Evolutionary conservation across 139 green algal species (phyloP), one percentile per base, ranked within the genome.

Genomic region (Tetradesmus obliquus): DNA sequence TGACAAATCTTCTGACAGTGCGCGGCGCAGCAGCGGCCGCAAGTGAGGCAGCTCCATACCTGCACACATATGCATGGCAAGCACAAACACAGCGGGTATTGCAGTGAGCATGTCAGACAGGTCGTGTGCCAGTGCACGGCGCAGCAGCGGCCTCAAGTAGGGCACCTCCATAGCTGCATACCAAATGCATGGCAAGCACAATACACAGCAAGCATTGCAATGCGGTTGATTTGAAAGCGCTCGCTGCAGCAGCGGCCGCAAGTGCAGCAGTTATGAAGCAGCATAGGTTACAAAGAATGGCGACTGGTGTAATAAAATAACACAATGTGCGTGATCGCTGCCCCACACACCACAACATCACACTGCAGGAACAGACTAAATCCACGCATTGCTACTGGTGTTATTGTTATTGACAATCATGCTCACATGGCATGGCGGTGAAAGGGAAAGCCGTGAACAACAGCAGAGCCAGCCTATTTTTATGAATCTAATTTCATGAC

Each of bases 1-100:
- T 54, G 86, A 83, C 3, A 90, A 0, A 1, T 90, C 86, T n/a
- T 90, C 86, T 6, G 69, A 83, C 22, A 58, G 20, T 8, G 86
- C 86, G 24, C 86, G 66, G 5, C 86, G 45, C 45, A 90, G 19
- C 66, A 90, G 24, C 3, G 66, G 84, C 32, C n/a, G 60, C 60
- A 71, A 71, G 60, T 71, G 60, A 3, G 60, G 60, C 60, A 71
- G 19, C 8, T 71, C 60, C 60, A 71, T 71, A 3, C 60, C 60
- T 71, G 60, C 60, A 71, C 32, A 45, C 32, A 45, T 45, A 45
- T 45, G 32, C 32, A 45, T 45, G 32, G 32, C 32, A 45, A 45
- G 32, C 32, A 45, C 32, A 45, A 45, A 45, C 32, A 45, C 32
- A 45, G 32, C 0, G 32, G 32, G 32, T 45, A 45, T 45, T 45